Percentiles rank a stretch among this genome's conserved stretches.
Evolutionary conservation across 352 stramenopile genomes (phyloP).

Genomic region (Phytophthora hibernalis): DNA sequence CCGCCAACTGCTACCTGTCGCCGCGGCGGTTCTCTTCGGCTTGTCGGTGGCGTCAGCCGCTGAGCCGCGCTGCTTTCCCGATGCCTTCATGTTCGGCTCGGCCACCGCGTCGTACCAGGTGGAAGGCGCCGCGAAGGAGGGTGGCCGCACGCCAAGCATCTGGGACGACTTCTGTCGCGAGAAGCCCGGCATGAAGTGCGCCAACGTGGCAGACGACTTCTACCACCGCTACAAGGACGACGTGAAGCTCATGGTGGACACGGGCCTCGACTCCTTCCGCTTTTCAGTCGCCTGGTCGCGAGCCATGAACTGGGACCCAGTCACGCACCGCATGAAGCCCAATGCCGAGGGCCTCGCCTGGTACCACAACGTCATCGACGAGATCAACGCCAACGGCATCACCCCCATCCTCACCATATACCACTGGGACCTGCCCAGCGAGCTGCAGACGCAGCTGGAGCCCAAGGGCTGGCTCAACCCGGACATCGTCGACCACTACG

Average conservation of each 20-base stretch:
- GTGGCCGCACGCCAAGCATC: too few relatives aligned
- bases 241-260: slow-evolving; percentile 90
- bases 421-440: slow-evolving; percentile 95
- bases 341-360: slow-evolving; percentile 90
- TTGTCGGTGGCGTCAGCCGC: slow-evolving; percentile 7
- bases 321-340: slow-evolving; percentile 46
- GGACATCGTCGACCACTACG: slow-evolving; percentile 68
- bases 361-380: slow-evolving; percentile 92
- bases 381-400: slow-evolving; percentile 77
- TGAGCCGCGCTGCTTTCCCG: slow-evolving; percentile 45
- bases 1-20: slow-evolving; percentile 22
- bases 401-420: slow-evolving; percentile 92
- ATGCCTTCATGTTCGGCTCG: slow-evolving; percentile 81
- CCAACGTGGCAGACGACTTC: slow-evolving; percentile 92
- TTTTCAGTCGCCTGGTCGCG: slow-evolving; percentile 93
- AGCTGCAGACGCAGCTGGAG: slow-evolving; percentile 75
- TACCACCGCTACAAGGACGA: slow-evolving; percentile 93
- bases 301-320: slow-evolving; percentile 82
- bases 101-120: slow-evolving; percentile 93
- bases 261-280: slow-evolving; percentile 92
- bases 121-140: slow-evolving; percentile 85
- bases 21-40: slow-evolving; percentile 6
- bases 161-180: slow-evolving; percentile 38
- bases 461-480: slow-evolving; percentile 53
- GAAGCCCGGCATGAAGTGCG: slow-evolving; percentile 70